phyloP scores from a whole-genome alignment of 352 stramenopile species.

The Globisporangium uncinulatum region DNA sequence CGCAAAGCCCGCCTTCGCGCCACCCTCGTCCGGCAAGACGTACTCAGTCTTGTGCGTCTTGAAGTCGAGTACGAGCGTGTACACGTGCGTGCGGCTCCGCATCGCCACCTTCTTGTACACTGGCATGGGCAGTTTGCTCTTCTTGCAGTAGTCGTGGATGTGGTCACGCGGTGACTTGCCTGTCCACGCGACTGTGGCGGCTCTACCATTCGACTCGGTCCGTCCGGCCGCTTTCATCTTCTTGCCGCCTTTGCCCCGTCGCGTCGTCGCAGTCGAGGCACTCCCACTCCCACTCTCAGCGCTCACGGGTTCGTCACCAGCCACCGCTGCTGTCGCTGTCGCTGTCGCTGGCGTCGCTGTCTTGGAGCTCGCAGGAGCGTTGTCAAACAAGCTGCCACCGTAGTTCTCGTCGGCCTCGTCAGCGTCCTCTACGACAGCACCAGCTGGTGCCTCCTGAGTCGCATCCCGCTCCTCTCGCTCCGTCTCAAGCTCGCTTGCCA shows the following conservation, averaged over 20 bases:
- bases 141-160: conserved; percentile 86
- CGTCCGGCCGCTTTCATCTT: conserved; percentile 12
- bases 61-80: conserved; percentile 48
- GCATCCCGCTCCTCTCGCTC: neutral
- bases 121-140: conserved; percentile 75
- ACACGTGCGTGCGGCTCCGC: conserved; percentile 28
- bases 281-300: neutral
- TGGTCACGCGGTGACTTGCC: conserved; percentile 85
- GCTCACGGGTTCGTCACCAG: neutral
- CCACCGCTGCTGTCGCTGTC: neutral
- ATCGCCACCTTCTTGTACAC: conserved; percentile 54
- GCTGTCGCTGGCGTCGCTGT: neutral
- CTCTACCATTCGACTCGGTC: conserved; percentile 22
- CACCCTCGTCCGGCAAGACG: conserved; percentile 27
- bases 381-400: conserved; percentile 5
- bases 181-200: conserved; percentile 33
- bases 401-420: conserved; percentile 4
- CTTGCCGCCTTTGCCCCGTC: conserved; percentile 16
- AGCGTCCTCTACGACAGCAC: neutral
- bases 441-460: neutral
- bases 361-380: neutral
- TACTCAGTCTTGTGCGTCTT: conserved; percentile 38
- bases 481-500: neutral
- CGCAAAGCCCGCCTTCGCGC: conserved; percentile 36
- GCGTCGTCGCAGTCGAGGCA: neutral